These are phyloP conservation scores for Loxodes magnus DNA, from an alignment of 73 alveolate genomes.

Conservation along the genomic window DNA sequence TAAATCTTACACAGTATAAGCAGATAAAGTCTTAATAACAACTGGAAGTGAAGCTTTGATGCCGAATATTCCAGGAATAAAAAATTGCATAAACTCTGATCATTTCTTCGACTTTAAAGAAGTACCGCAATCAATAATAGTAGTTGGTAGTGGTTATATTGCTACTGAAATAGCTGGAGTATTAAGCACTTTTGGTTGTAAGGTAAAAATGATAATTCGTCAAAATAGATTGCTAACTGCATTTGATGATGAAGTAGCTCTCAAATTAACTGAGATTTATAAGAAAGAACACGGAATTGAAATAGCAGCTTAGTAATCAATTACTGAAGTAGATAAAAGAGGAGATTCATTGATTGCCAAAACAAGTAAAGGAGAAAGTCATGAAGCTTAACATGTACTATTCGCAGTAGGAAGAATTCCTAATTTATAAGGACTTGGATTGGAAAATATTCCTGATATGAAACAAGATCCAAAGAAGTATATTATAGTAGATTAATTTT, in stretches of 20 bases:
- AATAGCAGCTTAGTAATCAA: conserved; percentile 27
- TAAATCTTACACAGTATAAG: conserved; percentile 37
- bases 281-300: conserved; percentile 28
- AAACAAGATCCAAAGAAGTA: conserved; percentile 35
- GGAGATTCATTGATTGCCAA: conserved; percentile 22
- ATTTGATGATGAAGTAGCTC: conserved; percentile 60
- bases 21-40: conserved; percentile 74
- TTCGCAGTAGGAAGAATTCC: conserved; percentile 85
- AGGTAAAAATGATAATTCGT: conserved; percentile 51
- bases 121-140: conserved; percentile 77
- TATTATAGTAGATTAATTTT: conserved; percentile 59
- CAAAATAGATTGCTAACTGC: conserved; percentile 28
- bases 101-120: conserved; percentile 70
- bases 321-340: conserved; percentile 23
- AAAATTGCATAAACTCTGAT: conserved; percentile 72
- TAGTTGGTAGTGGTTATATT: conserved; percentile 94
- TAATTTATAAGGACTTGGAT: conserved; percentile 35
- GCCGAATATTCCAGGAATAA: conserved; percentile 59
- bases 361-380: conserved; percentile 26
- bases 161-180: conserved; percentile 73
- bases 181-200: conserved; percentile 57
- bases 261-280: conserved; percentile 22
- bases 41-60: conserved; percentile 59
- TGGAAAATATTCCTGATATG: conserved; percentile 60
- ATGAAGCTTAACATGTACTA: conserved; percentile 54